A percentile compares a stretch with the other conserved stretches of the same genome.
Conservation (phyloP, 176 grass and related monocot genomes). For the Oropetium thomaeum region DNA sequence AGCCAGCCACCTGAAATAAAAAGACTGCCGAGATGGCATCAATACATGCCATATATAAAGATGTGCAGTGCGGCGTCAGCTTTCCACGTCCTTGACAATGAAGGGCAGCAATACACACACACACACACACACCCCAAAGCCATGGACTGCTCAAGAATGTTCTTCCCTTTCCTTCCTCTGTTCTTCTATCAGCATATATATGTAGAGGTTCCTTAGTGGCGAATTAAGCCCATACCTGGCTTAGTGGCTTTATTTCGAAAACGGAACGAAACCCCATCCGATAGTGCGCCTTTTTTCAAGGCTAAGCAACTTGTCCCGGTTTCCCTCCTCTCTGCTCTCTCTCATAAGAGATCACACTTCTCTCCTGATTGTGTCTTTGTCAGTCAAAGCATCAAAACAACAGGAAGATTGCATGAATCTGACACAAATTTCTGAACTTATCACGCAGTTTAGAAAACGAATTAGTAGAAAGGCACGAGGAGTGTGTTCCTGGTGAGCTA, state of each 20-base stretch:
- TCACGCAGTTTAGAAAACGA: too few species aligned
- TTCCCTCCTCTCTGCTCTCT: not conserved
- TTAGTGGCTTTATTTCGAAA: slow-evolving; percentile 31
- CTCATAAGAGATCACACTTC: not conserved
- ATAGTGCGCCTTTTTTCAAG: slow-evolving; percentile 15
- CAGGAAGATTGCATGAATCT: slow-evolving; percentile 16
- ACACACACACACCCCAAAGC: not conserved
- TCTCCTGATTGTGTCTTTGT: not conserved
- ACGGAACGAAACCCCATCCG: not conserved
- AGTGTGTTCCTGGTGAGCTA: not conserved
- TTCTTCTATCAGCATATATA: slow-evolving; percentile 1
- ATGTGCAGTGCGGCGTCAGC: slow-evolving; percentile 14
- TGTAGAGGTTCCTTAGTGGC: slow-evolving; percentile 48
- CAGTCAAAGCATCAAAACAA: not conserved
- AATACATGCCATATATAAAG: slow-evolving; percentile 40
- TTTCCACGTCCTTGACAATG: slow-evolving; percentile 33
- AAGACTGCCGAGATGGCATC: not conserved
- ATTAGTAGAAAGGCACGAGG: slow-evolving; percentile 6
- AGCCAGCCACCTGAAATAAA: too few species aligned
- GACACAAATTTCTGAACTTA: not conserved
- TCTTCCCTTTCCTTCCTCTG: not conserved
- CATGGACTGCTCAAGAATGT: slow-evolving; percentile 34
- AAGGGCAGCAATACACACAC: not conserved
- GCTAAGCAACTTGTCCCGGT: slow-evolving; percentile 41
- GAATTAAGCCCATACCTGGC: slow-evolving; percentile 41